Percentiles rank a stretch among this genome's conserved stretches.
phyloP scores from a whole-genome alignment of 441 rosid species.

The Eutrema salsugineum region DNA sequence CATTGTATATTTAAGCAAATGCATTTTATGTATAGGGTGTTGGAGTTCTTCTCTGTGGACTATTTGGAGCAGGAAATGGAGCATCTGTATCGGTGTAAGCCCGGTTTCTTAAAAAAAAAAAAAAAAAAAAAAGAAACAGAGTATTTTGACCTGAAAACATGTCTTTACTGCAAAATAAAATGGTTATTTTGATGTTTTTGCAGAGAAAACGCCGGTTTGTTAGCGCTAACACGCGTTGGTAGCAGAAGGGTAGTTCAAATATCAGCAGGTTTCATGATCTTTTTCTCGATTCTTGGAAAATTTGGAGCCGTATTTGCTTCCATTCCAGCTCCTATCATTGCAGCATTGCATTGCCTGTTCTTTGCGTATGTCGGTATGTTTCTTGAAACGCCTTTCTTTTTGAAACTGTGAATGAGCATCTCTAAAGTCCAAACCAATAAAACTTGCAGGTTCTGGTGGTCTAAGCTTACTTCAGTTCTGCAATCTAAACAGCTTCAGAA shows the following conservation, averaged over 20 bases:
- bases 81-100: slow-evolving; percentile 87
- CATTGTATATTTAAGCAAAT: not conserved
- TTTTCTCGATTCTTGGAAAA: slow-evolving; percentile 94
- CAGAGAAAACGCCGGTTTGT: slow-evolving; percentile 92
- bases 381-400: not conserved
- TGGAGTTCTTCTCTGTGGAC: slow-evolving; percentile 81
- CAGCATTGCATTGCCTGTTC: slow-evolving; percentile 86
- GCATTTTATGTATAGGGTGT: slow-evolving; percentile 53
- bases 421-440: not conserved
- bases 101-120: not conserved
- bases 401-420: not conserved
- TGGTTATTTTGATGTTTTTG: slow-evolving; percentile 18
- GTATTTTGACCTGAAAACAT: not conserved
- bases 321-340: slow-evolving; percentile 85
- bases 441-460: slow-evolving; percentile 72
- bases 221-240: slow-evolving; percentile 88
- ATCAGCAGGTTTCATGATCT: slow-evolving; percentile 95
- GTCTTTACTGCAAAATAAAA: not conserved
- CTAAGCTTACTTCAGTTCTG: slow-evolving; percentile 92
- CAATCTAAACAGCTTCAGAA: slow-evolving; percentile 84
- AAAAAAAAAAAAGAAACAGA: not conserved
- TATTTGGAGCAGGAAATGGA: slow-evolving; percentile 95
- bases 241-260: slow-evolving; percentile 95
- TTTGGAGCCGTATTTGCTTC: slow-evolving; percentile 98
- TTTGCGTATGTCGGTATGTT: slow-evolving; percentile 93